Conservation (phyloP, 176 grass and related monocot species). For the Carex littledalei region DNA sequence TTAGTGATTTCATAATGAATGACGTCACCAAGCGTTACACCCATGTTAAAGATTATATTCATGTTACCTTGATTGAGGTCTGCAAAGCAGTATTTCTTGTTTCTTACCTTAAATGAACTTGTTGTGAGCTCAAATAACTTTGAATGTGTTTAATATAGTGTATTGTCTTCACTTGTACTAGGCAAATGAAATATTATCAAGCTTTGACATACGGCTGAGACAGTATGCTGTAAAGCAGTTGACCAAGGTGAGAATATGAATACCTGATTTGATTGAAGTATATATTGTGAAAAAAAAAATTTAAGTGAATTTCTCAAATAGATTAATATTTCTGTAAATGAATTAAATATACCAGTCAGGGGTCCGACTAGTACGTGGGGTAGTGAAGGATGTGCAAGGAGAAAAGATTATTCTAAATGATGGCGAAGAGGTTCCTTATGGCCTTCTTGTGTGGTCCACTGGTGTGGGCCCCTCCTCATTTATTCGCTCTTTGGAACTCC, state of each 20-base stretch:
- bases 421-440: slow-evolving; percentile 84
- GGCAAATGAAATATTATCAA: slow-evolving; percentile 97
- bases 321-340: neutral
- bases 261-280: neutral
- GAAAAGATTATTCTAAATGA: slow-evolving; percentile 74
- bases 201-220: slow-evolving; percentile 90
- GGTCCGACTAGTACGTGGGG: slow-evolving; percentile 68
- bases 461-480: slow-evolving; percentile 87
- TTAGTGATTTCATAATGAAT: slow-evolving; percentile 91
- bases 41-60: slow-evolving; percentile 89
- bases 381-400: slow-evolving; percentile 82
- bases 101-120: slow-evolving; percentile 7
- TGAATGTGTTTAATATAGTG: neutral
- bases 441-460: slow-evolving; percentile 95
- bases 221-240: slow-evolving; percentile 87
- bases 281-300: neutral
- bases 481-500: slow-evolving; percentile 59
- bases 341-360: slow-evolving; percentile 53
- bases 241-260: slow-evolving; percentile 47
- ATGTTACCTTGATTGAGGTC: slow-evolving; percentile 96
- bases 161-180: slow-evolving; percentile 32
- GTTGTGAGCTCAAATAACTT: neutral
- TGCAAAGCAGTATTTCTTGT: neutral
- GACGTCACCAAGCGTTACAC: slow-evolving; percentile 91
- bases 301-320: slow-evolving; percentile 9